Evolutionary conservation across 768 basidiomycete species (phyloP), one percentile per base, ranked within the genome.

Genomic region (Aureoboletus auriporus): DNA sequence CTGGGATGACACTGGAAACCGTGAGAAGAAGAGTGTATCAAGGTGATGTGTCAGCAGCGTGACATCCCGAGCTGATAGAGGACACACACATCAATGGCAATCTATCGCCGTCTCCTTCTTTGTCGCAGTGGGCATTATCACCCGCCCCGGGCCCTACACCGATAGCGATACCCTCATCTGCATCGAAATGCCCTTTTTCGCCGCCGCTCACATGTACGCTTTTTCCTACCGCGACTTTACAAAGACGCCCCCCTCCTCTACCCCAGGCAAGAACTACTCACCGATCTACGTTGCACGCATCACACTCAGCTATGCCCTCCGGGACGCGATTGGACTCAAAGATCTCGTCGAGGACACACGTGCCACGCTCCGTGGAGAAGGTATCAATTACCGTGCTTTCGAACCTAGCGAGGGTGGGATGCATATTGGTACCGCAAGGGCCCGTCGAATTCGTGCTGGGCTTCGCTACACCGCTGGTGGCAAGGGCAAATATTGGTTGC

Each of bases 101-200:
- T 83, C 88, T 17, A 79, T 95, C 42, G 79, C 61, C 39, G 79
- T 99, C 42, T 93, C 93, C 28, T 78, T 89, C 58, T 77, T 97
- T n/a, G 95, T 94, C 40, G 87, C 92, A 2, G 75, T 86, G 0
- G 78, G 84, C 8, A 77, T 74, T 42, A 89, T 98, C 64, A 82
- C 73, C 31, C 77, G 75, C 42, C 79, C 95, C 39, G 93, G 93
- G 3, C 87, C 89, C 11, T 94, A 95, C 69, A 89, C 83, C 8
- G 89, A 93, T 65, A 73, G 74, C 27, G 90, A 99, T 67, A 82
- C 86, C 8, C 76, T 98, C 49, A 91, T 97, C 59, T 96, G 93
- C 69, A 70, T 93, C 52, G 95, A 99, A 70, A 97, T 99, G 95
- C 95, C 96, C 0, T 69, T 98, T 50, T 98, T 98, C 62, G 95